Conservation (phyloP, 441 rosid species). For the Gossypium davidsonii region DNA sequence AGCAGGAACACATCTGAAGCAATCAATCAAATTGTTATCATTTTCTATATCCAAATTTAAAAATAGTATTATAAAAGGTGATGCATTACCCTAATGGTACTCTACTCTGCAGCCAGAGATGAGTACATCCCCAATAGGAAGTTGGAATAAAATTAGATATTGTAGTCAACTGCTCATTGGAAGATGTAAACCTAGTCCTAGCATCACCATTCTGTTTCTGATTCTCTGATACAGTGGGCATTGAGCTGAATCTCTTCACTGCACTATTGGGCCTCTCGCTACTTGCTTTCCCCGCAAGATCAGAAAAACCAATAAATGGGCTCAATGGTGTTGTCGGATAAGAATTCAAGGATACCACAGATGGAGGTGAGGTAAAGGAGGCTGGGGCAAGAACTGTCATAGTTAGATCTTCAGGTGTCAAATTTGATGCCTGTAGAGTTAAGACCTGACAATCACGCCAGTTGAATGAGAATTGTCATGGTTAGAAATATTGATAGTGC, state of each 20-base stretch:
- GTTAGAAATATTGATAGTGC: background rate
- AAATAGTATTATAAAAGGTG: constrained; percentile 11
- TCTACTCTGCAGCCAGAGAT: constrained; percentile 98
- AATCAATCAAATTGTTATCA: constrained; percentile 20
- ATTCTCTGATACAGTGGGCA: constrained; percentile 34
- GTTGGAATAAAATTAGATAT: constrained; percentile 62
- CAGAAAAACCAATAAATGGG: constrained; percentile 56
- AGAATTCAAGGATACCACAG: constrained; percentile 77
- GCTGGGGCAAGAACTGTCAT: constrained; percentile 93
- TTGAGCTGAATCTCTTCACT: constrained; percentile 18
- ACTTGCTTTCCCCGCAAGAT: constrained; percentile 44
- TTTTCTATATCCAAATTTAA: background rate
- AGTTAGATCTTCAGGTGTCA: constrained; percentile 84
- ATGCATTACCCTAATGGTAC: constrained; percentile 87
- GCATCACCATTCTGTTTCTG: constrained; percentile 32
- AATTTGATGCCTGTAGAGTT: constrained; percentile 92
- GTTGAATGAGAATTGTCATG: constrained; percentile 14
- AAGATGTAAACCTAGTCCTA: constrained; percentile 33
- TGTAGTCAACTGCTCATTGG: constrained; percentile 38
- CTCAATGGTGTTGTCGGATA: constrained; percentile 64
- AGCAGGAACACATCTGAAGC: constrained; percentile 81
- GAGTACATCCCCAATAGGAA: constrained; percentile 67
- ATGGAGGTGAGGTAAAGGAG: constrained; percentile 81
- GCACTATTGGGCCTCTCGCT: background rate
- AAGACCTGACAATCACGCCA: constrained; percentile 57